Evolutionary conservation across 140 eudicot genomes (phyloP).

Genomic region (Bidens hawaiensis): DNA sequence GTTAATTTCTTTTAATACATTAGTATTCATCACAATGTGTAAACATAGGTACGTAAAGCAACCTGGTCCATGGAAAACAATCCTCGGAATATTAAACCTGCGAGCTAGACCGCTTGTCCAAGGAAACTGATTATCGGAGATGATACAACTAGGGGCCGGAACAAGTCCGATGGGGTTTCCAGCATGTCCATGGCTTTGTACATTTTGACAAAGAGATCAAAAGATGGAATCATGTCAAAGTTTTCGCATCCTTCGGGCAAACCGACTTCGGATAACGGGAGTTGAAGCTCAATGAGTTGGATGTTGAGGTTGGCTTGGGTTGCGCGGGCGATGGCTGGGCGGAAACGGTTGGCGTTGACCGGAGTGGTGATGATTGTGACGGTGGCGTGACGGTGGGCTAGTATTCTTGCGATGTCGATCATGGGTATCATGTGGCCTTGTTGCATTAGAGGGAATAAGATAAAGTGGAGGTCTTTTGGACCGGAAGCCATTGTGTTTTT

Average conservation of each 20-base stretch:
- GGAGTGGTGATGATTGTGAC: slow-evolving; percentile 56
- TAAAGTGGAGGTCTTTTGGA: slow-evolving; percentile 36
- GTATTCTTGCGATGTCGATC: slow-evolving; percentile 50
- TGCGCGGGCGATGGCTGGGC: slow-evolving; percentile 25
- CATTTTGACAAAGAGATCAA: slow-evolving; percentile 21
- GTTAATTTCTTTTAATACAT: not conserved
- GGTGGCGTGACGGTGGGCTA: slow-evolving; percentile 26
- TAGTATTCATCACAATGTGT: slow-evolving; percentile 16
- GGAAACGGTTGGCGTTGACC: slow-evolving; percentile 35
- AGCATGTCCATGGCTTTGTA: slow-evolving; percentile 42
- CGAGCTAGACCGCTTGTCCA: slow-evolving; percentile 52
- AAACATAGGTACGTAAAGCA: slow-evolving; percentile 45
- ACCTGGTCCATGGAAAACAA: slow-evolving; percentile 41
- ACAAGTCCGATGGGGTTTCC: slow-evolving; percentile 29
- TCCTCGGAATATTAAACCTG: slow-evolving; percentile 37
- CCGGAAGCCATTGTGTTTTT: slow-evolving; percentile 38
- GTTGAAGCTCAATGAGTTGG: slow-evolving; percentile 25
- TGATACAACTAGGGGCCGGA: slow-evolving; percentile 42
- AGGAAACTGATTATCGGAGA: slow-evolving; percentile 44
- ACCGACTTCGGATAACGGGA: slow-evolving; percentile 39
- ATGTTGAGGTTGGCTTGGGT: slow-evolving; percentile 28
- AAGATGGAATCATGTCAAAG: slow-evolving; percentile 40
- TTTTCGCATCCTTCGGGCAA: slow-evolving; percentile 50
- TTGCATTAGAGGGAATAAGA: slow-evolving; percentile 50
- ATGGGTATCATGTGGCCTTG: slow-evolving; percentile 58